These are phyloP conservation scores for Dendrobium huoshanense DNA, from an alignment of 106 monocot species.

Conservation along the genomic window DNA sequence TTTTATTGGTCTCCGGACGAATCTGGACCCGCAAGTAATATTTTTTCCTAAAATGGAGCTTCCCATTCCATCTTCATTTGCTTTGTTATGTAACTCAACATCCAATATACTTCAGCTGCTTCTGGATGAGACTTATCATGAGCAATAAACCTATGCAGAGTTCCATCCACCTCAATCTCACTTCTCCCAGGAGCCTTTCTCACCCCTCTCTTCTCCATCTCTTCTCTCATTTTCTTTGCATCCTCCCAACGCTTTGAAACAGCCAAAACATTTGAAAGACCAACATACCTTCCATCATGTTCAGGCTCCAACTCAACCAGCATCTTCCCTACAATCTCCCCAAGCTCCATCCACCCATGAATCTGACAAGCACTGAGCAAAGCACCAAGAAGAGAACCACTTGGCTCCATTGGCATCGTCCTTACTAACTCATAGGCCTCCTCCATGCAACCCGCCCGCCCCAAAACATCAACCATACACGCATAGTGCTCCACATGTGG, in stretches of 20 bases:
- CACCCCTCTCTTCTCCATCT: slow-evolving; percentile 65
- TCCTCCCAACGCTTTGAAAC: slow-evolving; percentile 31
- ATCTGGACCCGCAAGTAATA: too few relatives aligned
- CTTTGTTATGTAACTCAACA: slow-evolving; percentile 24
- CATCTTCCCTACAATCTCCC: slow-evolving; percentile 40
- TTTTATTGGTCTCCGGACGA: too few relatives aligned
- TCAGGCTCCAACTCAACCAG: slow-evolving; percentile 51
- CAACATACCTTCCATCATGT: slow-evolving; percentile 58
- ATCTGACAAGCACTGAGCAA: slow-evolving; percentile 41
- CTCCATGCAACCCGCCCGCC: slow-evolving; percentile 40
- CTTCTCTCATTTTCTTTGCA: slow-evolving; percentile 42
- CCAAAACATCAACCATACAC: slow-evolving; percentile 68
- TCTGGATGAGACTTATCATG: slow-evolving; percentile 45
- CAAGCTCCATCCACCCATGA: slow-evolving; percentile 39
- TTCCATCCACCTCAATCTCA: slow-evolving; percentile 43
- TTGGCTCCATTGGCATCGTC: slow-evolving; percentile 54
- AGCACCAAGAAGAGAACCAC: slow-evolving; percentile 52
- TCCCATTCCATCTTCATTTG: slow-evolving; percentile 41
- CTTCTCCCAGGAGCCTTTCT: slow-evolving; percentile 57
- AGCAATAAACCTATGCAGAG: slow-evolving; percentile 45
- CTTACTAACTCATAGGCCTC: slow-evolving; percentile 44
- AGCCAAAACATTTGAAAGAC: slow-evolving; percentile 51
- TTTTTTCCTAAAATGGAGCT: not conserved
- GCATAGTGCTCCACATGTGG: slow-evolving; percentile 64
- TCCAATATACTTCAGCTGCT: slow-evolving; percentile 27